Base-by-base conservation (phyloP, 768 basidiomycete species). In the Mycena amicta region DNA sequence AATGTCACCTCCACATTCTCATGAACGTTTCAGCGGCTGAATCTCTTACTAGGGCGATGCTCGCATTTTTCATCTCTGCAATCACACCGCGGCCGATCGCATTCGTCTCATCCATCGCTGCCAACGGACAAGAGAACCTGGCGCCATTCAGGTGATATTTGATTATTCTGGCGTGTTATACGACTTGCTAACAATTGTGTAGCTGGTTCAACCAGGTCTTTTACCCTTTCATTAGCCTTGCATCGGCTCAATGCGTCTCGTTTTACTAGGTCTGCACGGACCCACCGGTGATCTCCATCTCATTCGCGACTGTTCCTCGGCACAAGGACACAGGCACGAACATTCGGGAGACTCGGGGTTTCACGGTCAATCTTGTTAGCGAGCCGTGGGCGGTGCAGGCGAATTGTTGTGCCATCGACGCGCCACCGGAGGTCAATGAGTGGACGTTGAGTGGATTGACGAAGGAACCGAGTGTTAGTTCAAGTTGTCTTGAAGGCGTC, bases 331-430 rank as follows among this genome's bases (percentile, higher is more conserved):
- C 86, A 12, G 74, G 77, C n/a, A 72, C 72, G 43, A 92, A 92
- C 52, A 87, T 92, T 66, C 75, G 77, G 53, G 74, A 75, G 0
- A 86, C 83, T 11, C 86, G 85, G 60, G 80, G 83, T 26, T 93
- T 92, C 68, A 86, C 84, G 4, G 83, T 88, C 43, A 89, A 87
- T 62, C 84, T 89, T 45, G 88, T 93, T 69, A 89, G 87, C 63
- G 87, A 90, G 69, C 78, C 88, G 0, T 88, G 83, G 73, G 67
- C 83, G 30, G 79, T 81, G 56, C 80, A 83, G 6, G 85, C 87
- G 3, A 88, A 87, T 60, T 68, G 70, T 26, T 71, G 74, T 47
- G 74, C 79, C 1, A 74, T 84, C n/a, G 79, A 87, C 56, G 76
- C 83, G 3, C 86, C 85, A 5, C 70, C 70, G 6, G 72, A 79